Base-by-base conservation (phyloP, 2,329 filamentous ascomycete species). In the Leptographium wingfieldii region DNA sequence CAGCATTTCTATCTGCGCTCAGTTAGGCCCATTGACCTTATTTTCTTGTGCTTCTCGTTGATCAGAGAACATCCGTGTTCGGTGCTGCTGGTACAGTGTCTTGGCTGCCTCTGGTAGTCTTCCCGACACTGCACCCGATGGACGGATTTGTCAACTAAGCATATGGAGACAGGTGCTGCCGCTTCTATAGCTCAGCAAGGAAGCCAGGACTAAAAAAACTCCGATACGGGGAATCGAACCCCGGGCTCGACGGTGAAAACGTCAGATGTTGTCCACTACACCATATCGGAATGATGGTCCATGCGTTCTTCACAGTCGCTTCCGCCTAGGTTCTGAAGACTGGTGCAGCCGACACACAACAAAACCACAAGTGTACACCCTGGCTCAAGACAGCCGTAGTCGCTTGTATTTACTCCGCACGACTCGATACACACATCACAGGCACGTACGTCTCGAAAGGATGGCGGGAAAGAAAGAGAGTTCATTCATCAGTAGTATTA, bases 121-220 rank as follows among this genome's bases (percentile, higher is more conserved):
- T 69, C 69, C 76, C 78, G 82, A 65, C 80, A 82, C 56, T 80
- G 77, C 16, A 80, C 69, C 25, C 77, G 69, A 3, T 79, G 79
- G 1, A 76, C 72, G 3, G 79, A 79, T 9, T 74, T 71, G 4
- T 78, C 78, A 29, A 82, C 73, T 69, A 16, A 2, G 1, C 29
- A 46, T 49, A 57, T 55, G 57, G 53, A 7, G 33, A 6, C 10
- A 40, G 38, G 14, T 43, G 16, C 40, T 16, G 12, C 12, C 35
- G 35, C 35, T 10, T 38, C 9, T 2, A 38, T 38, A 10, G 9
- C 29, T 16, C 12, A 43, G 16, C 16, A 19, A 19, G 11, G 12
- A 43, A 43, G 5, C 40, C 14, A 46, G 22, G 19, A 46, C 43
- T 19, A 19, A 46, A 46, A 46, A 46, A 22, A 46, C 55, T 57